A percentile compares a stretch with the other conserved stretches of the same genome.
These are phyloP conservation scores for Ogataea sp. DNA, from an alignment of 805 yeast genomes.

Conservation along the genomic window DNA sequence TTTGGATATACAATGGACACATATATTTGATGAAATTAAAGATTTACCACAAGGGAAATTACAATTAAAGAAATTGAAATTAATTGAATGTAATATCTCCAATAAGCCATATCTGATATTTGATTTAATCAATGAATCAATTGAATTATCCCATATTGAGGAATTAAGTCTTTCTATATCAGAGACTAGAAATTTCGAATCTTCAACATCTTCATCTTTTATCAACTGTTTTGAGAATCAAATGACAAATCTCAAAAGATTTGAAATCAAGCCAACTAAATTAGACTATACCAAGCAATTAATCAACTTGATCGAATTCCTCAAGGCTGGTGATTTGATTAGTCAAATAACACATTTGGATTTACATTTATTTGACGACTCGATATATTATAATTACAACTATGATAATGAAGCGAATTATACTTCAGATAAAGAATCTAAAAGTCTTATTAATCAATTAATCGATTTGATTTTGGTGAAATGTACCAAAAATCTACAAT, in stretches of 20 bases:
- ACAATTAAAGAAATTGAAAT: conserved; percentile 9
- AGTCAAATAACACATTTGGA: background rate
- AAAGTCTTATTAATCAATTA: background rate
- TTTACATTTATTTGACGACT: background rate
- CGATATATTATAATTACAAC: background rate
- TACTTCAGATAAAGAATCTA: background rate
- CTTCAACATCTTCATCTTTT: conserved; percentile 10
- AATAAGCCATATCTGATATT: conserved; percentile 9
- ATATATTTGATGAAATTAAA: conserved; percentile 13
- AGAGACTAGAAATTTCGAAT: conserved; percentile 18
- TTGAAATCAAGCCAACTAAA: conserved; percentile 17
- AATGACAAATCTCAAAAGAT: conserved; percentile 9
- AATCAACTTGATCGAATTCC: background rate
- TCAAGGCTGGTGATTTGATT: background rate
- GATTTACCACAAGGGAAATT: too few species aligned
- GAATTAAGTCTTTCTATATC: conserved; percentile 11
- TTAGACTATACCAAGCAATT: conserved; percentile 20
- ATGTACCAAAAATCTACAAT: background rate
- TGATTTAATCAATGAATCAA: conserved; percentile 1
- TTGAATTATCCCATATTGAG: conserved; percentile 7
- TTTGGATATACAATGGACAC: conserved; percentile 17
- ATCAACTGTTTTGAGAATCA: conserved; percentile 10
- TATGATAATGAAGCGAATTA: background rate
- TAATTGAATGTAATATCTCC: conserved; percentile 17
- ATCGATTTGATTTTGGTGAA: background rate